Percentiles rank a stretch among this genome's conserved stretches.
Conservation (phyloP, 345 rosid genomes). For the Salix koriyanagi region DNA sequence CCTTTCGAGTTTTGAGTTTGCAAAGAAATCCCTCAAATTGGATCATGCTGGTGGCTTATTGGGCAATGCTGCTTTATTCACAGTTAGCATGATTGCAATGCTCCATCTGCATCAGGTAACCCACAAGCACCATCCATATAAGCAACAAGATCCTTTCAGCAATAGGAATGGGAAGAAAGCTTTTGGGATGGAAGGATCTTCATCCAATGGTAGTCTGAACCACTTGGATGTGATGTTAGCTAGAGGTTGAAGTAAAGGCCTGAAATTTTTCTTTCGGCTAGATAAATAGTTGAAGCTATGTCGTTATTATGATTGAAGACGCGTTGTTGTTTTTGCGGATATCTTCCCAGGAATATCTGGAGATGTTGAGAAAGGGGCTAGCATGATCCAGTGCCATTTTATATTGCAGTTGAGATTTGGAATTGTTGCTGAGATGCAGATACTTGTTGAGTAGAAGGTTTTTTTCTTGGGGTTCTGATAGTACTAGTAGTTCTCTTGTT, state of each 20-base stretch:
- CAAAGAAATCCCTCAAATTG: constrained; percentile 52
- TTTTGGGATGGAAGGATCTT: constrained; percentile 31
- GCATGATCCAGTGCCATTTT: neutral
- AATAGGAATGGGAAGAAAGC: constrained; percentile 30
- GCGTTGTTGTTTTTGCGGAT: neutral
- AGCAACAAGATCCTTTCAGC: constrained; percentile 37
- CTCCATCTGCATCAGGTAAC: constrained; percentile 61
- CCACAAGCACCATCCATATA: constrained; percentile 32
- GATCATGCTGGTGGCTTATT: constrained; percentile 61
- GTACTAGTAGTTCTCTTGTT: neutral
- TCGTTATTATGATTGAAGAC: neutral
- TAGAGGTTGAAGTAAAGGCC: constrained; percentile 48
- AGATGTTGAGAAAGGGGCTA: neutral
- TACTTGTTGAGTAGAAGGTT: neutral
- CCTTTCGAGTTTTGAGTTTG: constrained; percentile 52
- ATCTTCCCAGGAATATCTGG: constrained; percentile 6
- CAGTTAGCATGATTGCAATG: constrained; percentile 72
- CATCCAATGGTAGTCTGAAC: constrained; percentile 33
- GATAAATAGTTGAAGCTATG: neutral
- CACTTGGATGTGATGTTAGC: constrained; percentile 74
- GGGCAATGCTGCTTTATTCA: constrained; percentile 75
- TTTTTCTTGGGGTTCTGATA: neutral
- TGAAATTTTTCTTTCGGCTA: neutral
- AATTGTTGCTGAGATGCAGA: neutral
- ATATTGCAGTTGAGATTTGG: too few species aligned